Evolutionary conservation across 306 rosid species (phyloP).

Genomic region (Senna siamea): DNA sequence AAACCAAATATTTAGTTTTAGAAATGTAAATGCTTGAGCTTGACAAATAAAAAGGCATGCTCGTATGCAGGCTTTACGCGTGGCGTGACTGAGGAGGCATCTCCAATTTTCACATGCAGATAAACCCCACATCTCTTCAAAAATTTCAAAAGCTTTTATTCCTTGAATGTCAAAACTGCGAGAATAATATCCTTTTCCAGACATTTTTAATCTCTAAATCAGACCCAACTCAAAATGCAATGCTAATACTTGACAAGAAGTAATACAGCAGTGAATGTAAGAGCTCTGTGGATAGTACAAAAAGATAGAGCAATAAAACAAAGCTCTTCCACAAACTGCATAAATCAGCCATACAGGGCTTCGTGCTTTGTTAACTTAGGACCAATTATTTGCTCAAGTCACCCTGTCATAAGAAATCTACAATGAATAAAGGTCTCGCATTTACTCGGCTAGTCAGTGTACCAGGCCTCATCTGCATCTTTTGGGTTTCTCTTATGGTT

Average conservation of each 20-base stretch:
- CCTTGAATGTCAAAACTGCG: not conserved
- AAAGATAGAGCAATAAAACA: not conserved
- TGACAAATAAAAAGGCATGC: not conserved
- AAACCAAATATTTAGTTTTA: too few species aligned
- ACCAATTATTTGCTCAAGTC: not conserved
- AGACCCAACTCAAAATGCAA: not conserved
- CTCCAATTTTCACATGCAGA: not conserved
- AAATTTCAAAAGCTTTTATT: constrained; percentile 19
- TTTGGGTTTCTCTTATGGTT: constrained; percentile 39
- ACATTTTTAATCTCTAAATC: not conserved
- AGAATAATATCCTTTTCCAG: not conserved
- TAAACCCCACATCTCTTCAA: constrained; percentile 15
- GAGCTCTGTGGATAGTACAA: not conserved
- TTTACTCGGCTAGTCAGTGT: constrained; percentile 53
- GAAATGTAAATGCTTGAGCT: not conserved
- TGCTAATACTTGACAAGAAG: not conserved
- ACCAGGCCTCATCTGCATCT: constrained; percentile 51
- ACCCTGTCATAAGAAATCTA: constrained; percentile 1
- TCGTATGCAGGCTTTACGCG: too few species aligned
- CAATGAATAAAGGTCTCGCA: constrained; percentile 18
- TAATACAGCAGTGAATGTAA: not conserved
- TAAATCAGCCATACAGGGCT: not conserved
- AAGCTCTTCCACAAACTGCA: not conserved
- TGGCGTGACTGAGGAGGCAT: not conserved
- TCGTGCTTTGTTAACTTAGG: constrained; percentile 1